phyloP scores from a whole-genome alignment of 345 rosid genomes.

The Viola odorata region DNA sequence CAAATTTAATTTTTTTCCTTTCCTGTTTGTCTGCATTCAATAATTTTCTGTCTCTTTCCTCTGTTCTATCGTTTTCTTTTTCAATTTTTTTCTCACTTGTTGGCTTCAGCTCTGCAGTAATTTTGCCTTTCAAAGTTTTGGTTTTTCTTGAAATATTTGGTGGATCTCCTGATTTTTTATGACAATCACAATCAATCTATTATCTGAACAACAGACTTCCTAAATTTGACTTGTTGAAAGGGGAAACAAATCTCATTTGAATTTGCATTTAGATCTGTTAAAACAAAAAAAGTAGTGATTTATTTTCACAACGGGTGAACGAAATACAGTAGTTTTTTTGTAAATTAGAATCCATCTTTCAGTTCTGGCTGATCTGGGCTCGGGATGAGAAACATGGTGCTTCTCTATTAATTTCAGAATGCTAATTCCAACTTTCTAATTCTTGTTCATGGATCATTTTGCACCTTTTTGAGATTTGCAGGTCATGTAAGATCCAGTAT shows the following conservation, averaged over 20 bases:
- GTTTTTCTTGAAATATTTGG: background rate
- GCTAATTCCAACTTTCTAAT: too few species aligned
- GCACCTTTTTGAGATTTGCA: background rate
- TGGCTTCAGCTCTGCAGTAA: background rate
- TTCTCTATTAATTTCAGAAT: too few species aligned
- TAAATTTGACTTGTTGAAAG: background rate
- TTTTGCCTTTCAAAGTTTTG: too few species aligned
- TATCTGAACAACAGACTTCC: background rate
- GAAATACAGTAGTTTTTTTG: too few species aligned
- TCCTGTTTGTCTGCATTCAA: background rate
- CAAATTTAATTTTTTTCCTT: constrained; percentile 7
- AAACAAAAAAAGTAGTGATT: background rate
- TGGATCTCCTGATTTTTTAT: background rate
- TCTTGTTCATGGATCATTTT: too few species aligned
- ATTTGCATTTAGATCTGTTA: background rate
- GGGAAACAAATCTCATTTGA: too few species aligned
- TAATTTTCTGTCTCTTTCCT: background rate
- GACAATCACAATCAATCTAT: background rate
- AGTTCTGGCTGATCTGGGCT: too few species aligned
- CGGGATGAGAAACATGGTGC: too few species aligned
- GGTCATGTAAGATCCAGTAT: background rate
- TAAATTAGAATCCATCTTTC: too few species aligned
- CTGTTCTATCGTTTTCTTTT: background rate
- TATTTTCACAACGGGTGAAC: too few species aligned
- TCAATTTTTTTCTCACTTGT: background rate